Percentiles rank a stretch among this genome's conserved stretches.
Conservation (phyloP, 1,284 basidiomycete species). For the Trametes sp. region DNA sequence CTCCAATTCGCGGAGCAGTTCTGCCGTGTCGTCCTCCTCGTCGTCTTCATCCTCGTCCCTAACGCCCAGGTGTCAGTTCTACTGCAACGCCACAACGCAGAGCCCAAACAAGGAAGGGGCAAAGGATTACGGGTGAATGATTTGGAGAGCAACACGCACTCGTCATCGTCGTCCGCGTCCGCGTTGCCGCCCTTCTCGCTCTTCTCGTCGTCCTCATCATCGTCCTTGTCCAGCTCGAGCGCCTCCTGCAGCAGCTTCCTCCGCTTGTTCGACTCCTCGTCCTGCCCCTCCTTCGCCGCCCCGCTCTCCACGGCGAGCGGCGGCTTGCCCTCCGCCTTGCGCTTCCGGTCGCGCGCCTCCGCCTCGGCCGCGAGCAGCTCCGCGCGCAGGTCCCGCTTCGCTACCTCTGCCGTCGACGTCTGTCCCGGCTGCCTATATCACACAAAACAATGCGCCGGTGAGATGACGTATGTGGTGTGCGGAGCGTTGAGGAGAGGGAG, state of each 20-base stretch:
- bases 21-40: slow-evolving; percentile 92
- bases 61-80: background rate
- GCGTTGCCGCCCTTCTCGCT: slow-evolving; percentile 47
- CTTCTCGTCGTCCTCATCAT: slow-evolving; percentile 62
- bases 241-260: slow-evolving; percentile 77
- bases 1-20: slow-evolving; percentile 90
- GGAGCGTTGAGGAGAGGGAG: background rate
- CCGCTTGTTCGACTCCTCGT: slow-evolving; percentile 43
- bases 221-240: slow-evolving; percentile 86
- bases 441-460: background rate
- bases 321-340: slow-evolving; percentile 82
- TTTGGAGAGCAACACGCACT: slow-evolving; percentile 44
- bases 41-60: slow-evolving; percentile 48
- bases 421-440: slow-evolving; percentile 80
- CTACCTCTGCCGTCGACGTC: slow-evolving; percentile 78
- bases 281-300: slow-evolving; percentile 20
- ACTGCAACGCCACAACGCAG: background rate
- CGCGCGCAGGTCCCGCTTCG: slow-evolving; percentile 79
- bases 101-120: background rate
- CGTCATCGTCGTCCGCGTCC: slow-evolving; percentile 53
- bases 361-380: slow-evolving; percentile 86
- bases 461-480: too few relatives aligned
- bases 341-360: slow-evolving; percentile 85
- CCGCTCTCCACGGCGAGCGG: slow-evolving; percentile 40
- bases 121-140: background rate